phyloP scores from a whole-genome alignment of 305 asterid species.

The Fraxinus sp. region DNA sequence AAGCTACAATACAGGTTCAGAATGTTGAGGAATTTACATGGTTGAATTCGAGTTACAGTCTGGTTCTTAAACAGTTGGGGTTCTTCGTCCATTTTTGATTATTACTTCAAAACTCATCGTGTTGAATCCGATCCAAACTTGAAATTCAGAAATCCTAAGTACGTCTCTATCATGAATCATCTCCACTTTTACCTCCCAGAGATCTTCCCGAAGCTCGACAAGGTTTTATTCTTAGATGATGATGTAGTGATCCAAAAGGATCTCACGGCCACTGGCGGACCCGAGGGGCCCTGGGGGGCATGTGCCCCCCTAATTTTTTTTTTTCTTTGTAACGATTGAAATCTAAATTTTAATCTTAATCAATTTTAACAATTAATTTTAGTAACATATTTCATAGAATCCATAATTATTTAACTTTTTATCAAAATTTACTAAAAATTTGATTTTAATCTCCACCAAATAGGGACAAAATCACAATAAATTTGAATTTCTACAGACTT shows the following conservation, averaged over 20 bases:
- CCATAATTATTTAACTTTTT: too few relatives aligned
- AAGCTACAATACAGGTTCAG: conserved; percentile 60
- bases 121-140: conserved; percentile 40
- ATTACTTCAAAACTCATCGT: conserved; percentile 42
- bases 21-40: conserved; percentile 67
- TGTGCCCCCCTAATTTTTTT: too few relatives aligned
- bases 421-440: too few relatives aligned
- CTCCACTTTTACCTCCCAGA: conserved; percentile 74
- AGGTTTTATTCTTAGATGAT: conserved; percentile 69
- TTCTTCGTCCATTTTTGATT: conserved; percentile 39
- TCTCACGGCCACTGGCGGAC: conserved; percentile 30
- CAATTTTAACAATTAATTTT: too few relatives aligned
- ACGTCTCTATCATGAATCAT: conserved; percentile 65
- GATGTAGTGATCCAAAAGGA: conserved; percentile 73
- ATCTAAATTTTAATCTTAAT: too few relatives aligned
- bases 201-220: conserved; percentile 62
- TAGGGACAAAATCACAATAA: too few relatives aligned
- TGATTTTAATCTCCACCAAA: too few relatives aligned
- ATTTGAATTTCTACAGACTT: too few relatives aligned
- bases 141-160: conserved; percentile 57
- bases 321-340: too few relatives aligned
- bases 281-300: too few relatives aligned
- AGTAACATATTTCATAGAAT: too few relatives aligned
- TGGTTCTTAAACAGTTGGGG: conserved; percentile 54
- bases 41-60: conserved; percentile 69